Evolutionary conservation across 148 eudicot genomes (phyloP).

Genomic region (Rhododendron ovatum): DNA sequence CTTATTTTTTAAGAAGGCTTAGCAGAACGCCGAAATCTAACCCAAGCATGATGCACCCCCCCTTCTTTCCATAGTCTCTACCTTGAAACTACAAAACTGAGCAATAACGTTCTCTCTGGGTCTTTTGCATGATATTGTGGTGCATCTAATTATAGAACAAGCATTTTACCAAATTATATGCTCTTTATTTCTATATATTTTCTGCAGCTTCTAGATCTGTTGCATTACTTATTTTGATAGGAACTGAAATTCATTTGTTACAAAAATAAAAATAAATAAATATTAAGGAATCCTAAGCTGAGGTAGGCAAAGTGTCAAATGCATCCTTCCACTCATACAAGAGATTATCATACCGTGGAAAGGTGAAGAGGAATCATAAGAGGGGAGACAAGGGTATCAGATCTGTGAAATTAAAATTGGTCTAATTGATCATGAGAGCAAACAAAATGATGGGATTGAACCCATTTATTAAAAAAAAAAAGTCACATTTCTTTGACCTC

Average conservation of each 20-base stretch:
- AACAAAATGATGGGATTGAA: not conserved
- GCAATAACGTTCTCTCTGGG: not conserved
- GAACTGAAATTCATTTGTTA: not conserved
- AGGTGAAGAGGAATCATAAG: not conserved
- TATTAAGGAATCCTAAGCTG: not conserved
- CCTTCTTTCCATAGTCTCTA: too few species aligned
- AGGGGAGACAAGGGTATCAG: not conserved
- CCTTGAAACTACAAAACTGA: too few species aligned
- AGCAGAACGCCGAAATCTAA: too few species aligned
- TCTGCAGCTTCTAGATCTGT: not conserved
- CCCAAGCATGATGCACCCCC: too few species aligned
- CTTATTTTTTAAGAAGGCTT: too few species aligned
- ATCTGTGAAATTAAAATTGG: not conserved
- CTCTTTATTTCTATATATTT: not conserved
- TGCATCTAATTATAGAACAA: not conserved
- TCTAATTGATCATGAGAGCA: not conserved
- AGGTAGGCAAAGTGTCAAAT: not conserved
- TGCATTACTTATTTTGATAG: not conserved
- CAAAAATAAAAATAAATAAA: not conserved
- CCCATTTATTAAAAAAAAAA: not conserved
- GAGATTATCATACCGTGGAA: not conserved
- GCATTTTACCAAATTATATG: not conserved
- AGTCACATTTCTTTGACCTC: not conserved
- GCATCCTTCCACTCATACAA: not conserved
- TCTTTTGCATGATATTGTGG: not conserved